Conservation (phyloP, 805 yeast species). For the Clavispora santaluciae region DNA sequence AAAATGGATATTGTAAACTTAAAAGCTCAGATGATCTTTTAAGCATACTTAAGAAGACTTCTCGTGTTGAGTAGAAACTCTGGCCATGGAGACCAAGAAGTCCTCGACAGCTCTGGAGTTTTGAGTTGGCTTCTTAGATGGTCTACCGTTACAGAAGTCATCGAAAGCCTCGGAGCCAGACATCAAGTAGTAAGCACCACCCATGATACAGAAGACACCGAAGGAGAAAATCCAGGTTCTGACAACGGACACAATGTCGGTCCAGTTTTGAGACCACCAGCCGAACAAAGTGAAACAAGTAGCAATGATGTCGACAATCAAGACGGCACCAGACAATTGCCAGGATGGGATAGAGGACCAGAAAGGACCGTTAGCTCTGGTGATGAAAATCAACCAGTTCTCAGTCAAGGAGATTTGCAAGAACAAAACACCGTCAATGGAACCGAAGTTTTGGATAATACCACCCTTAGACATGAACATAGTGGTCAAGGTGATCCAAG, state of each 20-base stretch:
- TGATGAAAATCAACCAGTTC: conserved; percentile 95
- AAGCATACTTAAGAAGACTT: conserved; percentile 51
- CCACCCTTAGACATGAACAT: conserved; percentile 90
- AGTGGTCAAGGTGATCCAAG: conserved; percentile 93
- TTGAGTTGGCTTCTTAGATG: conserved; percentile 49
- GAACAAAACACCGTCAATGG: conserved; percentile 88
- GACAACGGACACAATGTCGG: conserved; percentile 90
- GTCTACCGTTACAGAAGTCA: conserved; percentile 79
- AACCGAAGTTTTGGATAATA: conserved; percentile 94
- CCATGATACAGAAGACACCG: conserved; percentile 94
- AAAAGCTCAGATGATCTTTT: not conserved
- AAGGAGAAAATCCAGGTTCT: conserved; percentile 94
- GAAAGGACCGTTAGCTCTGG: conserved; percentile 98
- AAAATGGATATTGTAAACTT: not conserved
- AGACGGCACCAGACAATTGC: conserved; percentile 94
- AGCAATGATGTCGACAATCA: conserved; percentile 84
- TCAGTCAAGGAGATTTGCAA: conserved; percentile 92
- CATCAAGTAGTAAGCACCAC: conserved; percentile 96
- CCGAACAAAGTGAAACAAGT: conserved; percentile 92
- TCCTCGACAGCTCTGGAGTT: conserved; percentile 73
- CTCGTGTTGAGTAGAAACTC: conserved; percentile 88
- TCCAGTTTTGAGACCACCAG: conserved; percentile 98
- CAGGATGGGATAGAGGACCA: conserved; percentile 96
- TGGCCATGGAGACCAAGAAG: conserved; percentile 80
- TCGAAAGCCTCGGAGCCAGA: conserved; percentile 75